Percentiles rank a stretch among this genome's conserved stretches.
Conservation (phyloP, 257 asterid species). For the Jasminum sambac region DNA sequence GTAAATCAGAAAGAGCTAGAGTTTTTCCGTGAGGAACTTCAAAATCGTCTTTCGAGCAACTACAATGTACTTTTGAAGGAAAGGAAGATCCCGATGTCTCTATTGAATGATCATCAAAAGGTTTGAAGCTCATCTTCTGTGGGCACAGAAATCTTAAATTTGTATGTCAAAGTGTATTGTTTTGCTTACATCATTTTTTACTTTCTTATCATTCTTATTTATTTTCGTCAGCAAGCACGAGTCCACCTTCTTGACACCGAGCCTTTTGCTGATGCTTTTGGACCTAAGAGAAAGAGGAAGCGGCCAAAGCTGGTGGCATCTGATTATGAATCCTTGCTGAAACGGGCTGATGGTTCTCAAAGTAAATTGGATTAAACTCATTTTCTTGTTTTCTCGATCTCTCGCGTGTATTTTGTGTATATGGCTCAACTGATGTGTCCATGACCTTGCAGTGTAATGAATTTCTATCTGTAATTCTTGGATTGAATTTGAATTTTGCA, state of each 20-base stretch:
- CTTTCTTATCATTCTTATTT: no score
- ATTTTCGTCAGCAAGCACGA: no score
- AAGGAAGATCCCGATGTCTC: constrained; percentile 86
- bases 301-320: no score
- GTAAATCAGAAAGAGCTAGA: constrained; percentile 88
- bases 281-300: no score
- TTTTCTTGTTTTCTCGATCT: background rate
- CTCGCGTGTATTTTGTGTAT: background rate
- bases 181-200: no score
- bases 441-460: background rate
- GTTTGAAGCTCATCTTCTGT: constrained; percentile 36
- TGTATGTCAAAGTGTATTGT: no score
- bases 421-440: background rate
- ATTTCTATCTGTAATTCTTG: constrained; percentile 9
- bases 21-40: constrained; percentile 79
- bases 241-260: no score
- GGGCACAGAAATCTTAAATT: no score
- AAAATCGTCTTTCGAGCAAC: constrained; percentile 70
- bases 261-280: no score
- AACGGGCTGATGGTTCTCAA: no score
- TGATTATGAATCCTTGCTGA: no score
- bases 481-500: constrained; percentile 27
- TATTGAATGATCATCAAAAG: constrained; percentile 85
- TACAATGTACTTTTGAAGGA: constrained; percentile 86
- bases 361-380: constrained; percentile 2